These are phyloP conservation scores for Cyberlindnera petersonii DNA, from an alignment of 805 yeast species.

Conservation along the genomic window DNA sequence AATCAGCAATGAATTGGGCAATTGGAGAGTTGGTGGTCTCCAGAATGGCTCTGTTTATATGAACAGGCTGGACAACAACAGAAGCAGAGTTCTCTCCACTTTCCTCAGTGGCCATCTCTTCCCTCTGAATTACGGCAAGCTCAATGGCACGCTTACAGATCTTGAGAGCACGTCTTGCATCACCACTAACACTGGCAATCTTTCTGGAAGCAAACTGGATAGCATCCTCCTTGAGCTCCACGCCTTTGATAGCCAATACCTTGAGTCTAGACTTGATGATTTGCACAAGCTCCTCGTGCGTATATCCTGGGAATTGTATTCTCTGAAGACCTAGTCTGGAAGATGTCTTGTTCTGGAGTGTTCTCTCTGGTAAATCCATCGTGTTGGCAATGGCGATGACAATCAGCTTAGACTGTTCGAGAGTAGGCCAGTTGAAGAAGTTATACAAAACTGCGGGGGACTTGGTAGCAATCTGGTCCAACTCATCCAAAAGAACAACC, in stretches of 20 bases:
- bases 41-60: constrained; percentile 73
- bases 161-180: constrained; percentile 88
- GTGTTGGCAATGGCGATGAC: constrained; percentile 95
- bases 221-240: constrained; percentile 59
- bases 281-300: constrained; percentile 67
- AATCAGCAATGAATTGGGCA: constrained; percentile 48
- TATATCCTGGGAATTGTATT: constrained; percentile 85
- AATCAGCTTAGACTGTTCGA: constrained; percentile 69
- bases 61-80: constrained; percentile 59
- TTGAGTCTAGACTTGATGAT: constrained; percentile 73
- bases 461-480: constrained; percentile 84
- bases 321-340: constrained; percentile 87
- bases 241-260: constrained; percentile 33
- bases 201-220: constrained; percentile 89
- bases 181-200: constrained; percentile 96
- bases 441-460: constrained; percentile 88
- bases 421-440: constrained; percentile 96
- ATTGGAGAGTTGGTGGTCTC: constrained; percentile 77
- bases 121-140: constrained; percentile 43
- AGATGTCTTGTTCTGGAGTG: constrained; percentile 81
- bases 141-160: constrained; percentile 89
- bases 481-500: constrained; percentile 82
- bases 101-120: constrained; percentile 17
- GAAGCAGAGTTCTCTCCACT: constrained; percentile 19
- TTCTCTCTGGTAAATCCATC: constrained; percentile 93